Evolutionary conservation across 176 grass and related monocot genomes (phyloP), one percentile per base, ranked within the genome.

Genomic region (Phoenix dactylifera): DNA sequence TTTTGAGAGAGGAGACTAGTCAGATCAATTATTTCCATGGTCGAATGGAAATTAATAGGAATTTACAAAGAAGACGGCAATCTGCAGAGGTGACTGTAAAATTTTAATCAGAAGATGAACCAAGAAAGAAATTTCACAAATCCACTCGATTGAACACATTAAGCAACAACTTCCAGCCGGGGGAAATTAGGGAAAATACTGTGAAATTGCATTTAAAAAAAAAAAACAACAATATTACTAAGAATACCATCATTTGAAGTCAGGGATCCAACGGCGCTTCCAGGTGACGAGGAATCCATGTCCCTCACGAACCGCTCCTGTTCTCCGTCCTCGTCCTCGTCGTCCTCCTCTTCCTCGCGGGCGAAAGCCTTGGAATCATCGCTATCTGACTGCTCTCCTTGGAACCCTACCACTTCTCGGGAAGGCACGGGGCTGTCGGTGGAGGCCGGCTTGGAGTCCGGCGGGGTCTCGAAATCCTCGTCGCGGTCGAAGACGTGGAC

Each of bases 401-500:
- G 35, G 55, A 59, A 12, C 48, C 26, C 77, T 60, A 5, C 62
- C 6, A 5, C 56, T 57, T 18, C 65, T 54, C 1, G 49, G 0
- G 76, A 57, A 1, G 52, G 35, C 10, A 7, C 62, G 0, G 74
- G 64, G 17, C 80, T 72, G 0, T 67, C 24, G 49, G 64, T 50
- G 71, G 72, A 44, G 51, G 18, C 30, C 29, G 7, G 60, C 22
- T 50, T 53, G 16, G 54, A 58, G 66, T 90, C 84, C 50, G 80
- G 83, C 15, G 86, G 72, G 5, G 87, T 84, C 52, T 83, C 76
- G 64, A 72, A 70, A 51, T 90, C 87, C 67, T 97, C 87, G 76
- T 98, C 93, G 59, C 93, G 80, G 49, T 78, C 79, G 81, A 92
- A 98, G 69, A 98, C 81, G 70, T 88, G 93, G 51, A 98, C 79